A percentile compares a stretch with the other conserved stretches of the same genome.
Evolutionary conservation across 2,329 filamentous ascomycete species (phyloP).

Genomic region (Colletotrichum neosansevieriae): DNA sequence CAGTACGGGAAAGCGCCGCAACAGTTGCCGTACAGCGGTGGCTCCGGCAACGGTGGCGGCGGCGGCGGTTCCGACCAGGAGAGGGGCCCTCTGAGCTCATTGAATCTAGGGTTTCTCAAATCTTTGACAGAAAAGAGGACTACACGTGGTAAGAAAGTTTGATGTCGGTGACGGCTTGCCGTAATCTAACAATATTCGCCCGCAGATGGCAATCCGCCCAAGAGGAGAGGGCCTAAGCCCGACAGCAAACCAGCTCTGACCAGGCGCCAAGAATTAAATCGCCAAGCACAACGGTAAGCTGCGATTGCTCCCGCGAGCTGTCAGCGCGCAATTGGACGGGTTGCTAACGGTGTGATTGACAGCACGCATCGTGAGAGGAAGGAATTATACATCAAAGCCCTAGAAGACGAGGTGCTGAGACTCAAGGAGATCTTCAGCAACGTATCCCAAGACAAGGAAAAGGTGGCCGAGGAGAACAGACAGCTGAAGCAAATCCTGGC

Average conservation of each 20-base stretch:
- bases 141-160: slow-evolving; percentile 72
- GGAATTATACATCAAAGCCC: slow-evolving; percentile 92
- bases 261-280: slow-evolving; percentile 90
- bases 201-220: slow-evolving; percentile 84
- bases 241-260: slow-evolving; percentile 96
- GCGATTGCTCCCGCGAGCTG: neutral
- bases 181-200: slow-evolving; percentile 1
- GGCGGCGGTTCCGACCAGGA: slow-evolving; percentile 47
- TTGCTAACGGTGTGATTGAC: slow-evolving; percentile 41
- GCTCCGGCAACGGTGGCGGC: slow-evolving; percentile 17
- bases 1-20: slow-evolving; percentile 46
- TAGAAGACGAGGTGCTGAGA: slow-evolving; percentile 91
- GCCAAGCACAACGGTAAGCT: slow-evolving; percentile 90
- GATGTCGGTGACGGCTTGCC: neutral
- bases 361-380: slow-evolving; percentile 98
- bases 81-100: slow-evolving; percentile 54
- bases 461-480: slow-evolving; percentile 82
- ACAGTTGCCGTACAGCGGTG: slow-evolving; percentile 43
- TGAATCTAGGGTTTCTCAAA: slow-evolving; percentile 75
- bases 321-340: slow-evolving; percentile 24
- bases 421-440: slow-evolving; percentile 87
- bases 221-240: slow-evolving; percentile 93
- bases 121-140: slow-evolving; percentile 78
- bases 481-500: slow-evolving; percentile 72
- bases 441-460: slow-evolving; percentile 80